Conservation (phyloP, 176 grass and related monocot species). For the Poa annua region DNA sequence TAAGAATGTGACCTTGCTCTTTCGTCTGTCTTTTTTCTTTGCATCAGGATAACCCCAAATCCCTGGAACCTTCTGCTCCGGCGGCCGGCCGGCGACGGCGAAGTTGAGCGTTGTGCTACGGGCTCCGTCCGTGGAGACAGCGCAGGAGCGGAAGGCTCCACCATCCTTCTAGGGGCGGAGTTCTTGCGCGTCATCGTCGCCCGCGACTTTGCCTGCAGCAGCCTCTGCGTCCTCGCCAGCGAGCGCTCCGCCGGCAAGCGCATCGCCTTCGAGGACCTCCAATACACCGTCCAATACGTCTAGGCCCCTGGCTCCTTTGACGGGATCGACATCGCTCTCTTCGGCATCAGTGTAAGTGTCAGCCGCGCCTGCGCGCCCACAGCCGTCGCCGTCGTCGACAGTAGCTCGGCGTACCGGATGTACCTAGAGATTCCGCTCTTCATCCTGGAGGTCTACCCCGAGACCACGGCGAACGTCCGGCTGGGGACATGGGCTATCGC, state of each 20-base stretch:
- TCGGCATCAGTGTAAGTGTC: slow-evolving; percentile 80
- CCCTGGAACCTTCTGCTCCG: no score
- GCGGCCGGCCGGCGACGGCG: no score
- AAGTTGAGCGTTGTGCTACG: no score
- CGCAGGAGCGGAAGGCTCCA: no score
- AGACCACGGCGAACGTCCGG: slow-evolving; percentile 80
- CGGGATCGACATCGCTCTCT: slow-evolving; percentile 80
- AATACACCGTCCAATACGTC: slow-evolving; percentile 77
- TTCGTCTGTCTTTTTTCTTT: no score
- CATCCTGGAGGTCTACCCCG: slow-evolving; percentile 87
- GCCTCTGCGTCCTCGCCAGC: slow-evolving; percentile 74
- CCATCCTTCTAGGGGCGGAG: no score
- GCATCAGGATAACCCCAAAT: no score
- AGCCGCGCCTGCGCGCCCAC: slow-evolving; percentile 58
- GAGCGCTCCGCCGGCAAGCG: slow-evolving; percentile 77
- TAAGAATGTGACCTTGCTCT: no score
- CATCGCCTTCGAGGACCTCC: slow-evolving; percentile 67
- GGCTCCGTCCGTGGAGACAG: no score
- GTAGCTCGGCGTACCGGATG: slow-evolving; percentile 94
- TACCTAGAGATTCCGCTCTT: slow-evolving; percentile 76
- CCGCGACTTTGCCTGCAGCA: slow-evolving; percentile 84
- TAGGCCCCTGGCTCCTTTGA: slow-evolving; percentile 67
- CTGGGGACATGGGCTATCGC: no score
- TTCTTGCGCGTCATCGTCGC: no score
- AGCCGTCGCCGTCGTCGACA: slow-evolving; percentile 82